Evolutionary conservation across 805 yeast genomes (phyloP).

Genomic region (Kodamaea hsintzibuensis): DNA sequence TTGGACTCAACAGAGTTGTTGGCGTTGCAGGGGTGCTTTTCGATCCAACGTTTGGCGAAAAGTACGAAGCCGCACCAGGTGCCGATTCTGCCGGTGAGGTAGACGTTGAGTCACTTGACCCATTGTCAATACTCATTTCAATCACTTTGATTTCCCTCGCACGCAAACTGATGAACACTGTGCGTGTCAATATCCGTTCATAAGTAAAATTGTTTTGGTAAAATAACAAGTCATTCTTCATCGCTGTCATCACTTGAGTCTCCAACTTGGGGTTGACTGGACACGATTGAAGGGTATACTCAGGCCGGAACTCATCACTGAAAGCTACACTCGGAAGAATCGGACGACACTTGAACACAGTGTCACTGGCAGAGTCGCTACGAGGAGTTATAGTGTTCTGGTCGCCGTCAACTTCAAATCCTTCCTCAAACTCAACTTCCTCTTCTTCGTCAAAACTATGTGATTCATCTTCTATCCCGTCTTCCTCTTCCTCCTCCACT

Average conservation of each 20-base stretch:
- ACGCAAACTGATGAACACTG: conserved; percentile 44
- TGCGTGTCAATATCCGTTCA: conserved; percentile 33
- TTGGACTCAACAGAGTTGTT: neutral
- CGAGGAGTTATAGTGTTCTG: conserved; percentile 13
- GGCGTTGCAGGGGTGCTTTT: neutral
- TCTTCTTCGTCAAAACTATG: neutral
- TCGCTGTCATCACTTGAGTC: conserved; percentile 45
- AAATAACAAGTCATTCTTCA: conserved; percentile 53
- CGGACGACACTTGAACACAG: conserved; percentile 17
- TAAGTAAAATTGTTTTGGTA: conserved; percentile 38
- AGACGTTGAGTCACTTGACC: neutral
- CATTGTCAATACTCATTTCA: conserved; percentile 30
- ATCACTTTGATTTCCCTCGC: conserved; percentile 47
- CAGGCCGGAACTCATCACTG: conserved; percentile 53
- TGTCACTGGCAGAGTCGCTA: neutral
- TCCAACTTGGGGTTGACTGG: conserved; percentile 53
- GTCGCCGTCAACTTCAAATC: conserved; percentile 5
- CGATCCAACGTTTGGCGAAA: neutral
- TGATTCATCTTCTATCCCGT: neutral
- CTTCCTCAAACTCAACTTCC: neutral
- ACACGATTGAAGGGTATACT: conserved; percentile 55
- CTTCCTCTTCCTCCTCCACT: neutral
- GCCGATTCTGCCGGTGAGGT: conserved; percentile 1
- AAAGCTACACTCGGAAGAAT: conserved; percentile 42
- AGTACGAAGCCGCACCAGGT: neutral